Percentiles rank a stretch among this genome's conserved stretches.
phyloP scores from a whole-genome alignment of 2,329 filamentous ascomycete genomes.

The Talaromyces sp. region DNA sequence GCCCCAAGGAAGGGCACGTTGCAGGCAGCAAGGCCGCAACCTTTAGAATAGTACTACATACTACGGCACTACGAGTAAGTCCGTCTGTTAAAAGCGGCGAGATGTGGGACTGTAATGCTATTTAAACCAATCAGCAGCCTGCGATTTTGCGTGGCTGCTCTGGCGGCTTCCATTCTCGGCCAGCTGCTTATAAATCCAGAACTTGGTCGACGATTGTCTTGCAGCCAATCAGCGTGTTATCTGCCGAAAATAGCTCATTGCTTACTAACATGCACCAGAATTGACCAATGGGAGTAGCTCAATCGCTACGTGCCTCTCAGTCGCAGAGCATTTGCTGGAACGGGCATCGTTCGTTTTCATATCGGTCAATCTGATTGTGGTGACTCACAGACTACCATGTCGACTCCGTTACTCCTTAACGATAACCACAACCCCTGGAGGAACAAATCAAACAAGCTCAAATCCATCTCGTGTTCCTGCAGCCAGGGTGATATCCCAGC shows the following conservation, averaged over 20 bases:
- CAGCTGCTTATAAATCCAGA: slow-evolving; percentile 9
- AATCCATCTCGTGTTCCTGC: background rate
- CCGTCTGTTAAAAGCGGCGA: background rate
- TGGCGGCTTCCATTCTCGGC: background rate
- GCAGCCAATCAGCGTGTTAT: background rate
- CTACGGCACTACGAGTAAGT: background rate
- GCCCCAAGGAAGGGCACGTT: background rate
- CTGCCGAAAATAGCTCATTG: background rate
- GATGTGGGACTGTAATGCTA: background rate
- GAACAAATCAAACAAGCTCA: background rate
- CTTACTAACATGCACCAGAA: background rate
- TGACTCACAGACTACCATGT: background rate
- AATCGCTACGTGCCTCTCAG: background rate
- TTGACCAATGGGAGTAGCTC: background rate
- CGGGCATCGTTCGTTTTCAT: background rate
- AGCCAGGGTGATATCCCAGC: background rate
- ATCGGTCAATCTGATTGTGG: background rate
- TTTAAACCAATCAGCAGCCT: background rate
- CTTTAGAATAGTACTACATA: too few species aligned
- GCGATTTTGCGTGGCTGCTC: background rate
- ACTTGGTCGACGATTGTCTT: background rate
- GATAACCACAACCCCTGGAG: too few species aligned
- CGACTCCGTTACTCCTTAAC: too few species aligned
- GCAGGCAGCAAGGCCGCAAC: background rate
- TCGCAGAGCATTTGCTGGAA: background rate